phyloP scores from a whole-genome alignment of 495 filamentous ascomycete genomes.

The Tirmania nivea region DNA sequence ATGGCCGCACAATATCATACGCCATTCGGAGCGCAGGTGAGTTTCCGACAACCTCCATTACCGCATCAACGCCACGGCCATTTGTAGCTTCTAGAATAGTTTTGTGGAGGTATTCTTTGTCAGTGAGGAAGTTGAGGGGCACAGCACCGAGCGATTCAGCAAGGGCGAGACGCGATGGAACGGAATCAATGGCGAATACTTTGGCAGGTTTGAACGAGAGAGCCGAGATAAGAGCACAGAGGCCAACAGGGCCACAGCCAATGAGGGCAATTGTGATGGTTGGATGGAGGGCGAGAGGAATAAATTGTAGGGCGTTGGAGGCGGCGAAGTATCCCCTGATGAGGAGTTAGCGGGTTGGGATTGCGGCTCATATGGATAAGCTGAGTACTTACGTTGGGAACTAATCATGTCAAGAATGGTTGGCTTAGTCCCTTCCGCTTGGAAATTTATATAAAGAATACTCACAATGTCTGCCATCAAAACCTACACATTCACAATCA shows the following conservation, averaged over 20 bases:
- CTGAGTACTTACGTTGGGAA: constrained; percentile 11
- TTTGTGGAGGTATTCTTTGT: not conserved
- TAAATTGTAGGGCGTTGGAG: constrained; percentile 43
- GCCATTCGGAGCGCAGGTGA: constrained; percentile 63
- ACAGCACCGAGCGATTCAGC: constrained; percentile 59
- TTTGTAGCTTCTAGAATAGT: not conserved
- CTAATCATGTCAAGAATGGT: not conserved
- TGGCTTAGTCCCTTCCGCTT: no score
- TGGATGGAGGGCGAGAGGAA: constrained; percentile 36
- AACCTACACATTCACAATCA: constrained; percentile 19
- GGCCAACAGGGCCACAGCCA: constrained; percentile 73
- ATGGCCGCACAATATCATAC: constrained; percentile 72
- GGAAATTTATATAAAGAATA: not conserved
- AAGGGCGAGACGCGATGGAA: constrained; percentile 70
- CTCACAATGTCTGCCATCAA: constrained; percentile 61
- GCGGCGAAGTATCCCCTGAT: constrained; percentile 82
- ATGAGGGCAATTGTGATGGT: constrained; percentile 61
- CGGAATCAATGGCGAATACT: constrained; percentile 66
- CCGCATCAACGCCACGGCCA: constrained; percentile 67
- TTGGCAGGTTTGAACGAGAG: constrained; percentile 13
- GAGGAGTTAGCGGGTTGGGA: constrained; percentile 22
- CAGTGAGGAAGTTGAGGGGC: not conserved
- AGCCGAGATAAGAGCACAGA: constrained; percentile 72
- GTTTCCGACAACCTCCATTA: constrained; percentile 79
- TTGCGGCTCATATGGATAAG: not conserved